phyloP scores from a whole-genome alignment of 352 stramenopile genomes.

The Chloridella minuta region DNA sequence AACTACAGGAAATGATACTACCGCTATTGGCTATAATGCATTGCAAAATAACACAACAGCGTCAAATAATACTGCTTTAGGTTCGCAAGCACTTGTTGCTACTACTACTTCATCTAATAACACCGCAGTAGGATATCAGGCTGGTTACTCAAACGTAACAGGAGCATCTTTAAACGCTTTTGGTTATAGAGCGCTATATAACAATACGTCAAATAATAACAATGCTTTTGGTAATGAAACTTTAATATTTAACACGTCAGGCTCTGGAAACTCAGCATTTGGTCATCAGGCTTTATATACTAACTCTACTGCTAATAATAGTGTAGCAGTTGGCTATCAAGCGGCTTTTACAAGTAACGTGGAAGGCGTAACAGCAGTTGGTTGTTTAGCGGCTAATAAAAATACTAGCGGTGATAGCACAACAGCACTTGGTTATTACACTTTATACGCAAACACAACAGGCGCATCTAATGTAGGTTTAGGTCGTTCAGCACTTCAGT shows the following conservation, averaged over 20 bases:
- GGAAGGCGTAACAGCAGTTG: not conserved
- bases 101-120: not conserved
- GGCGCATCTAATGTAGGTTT: not conserved
- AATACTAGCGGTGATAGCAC: not conserved
- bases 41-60: slow-evolving; percentile 7
- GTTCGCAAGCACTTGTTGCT: not conserved
- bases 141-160: not conserved
- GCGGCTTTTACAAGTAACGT: not conserved
- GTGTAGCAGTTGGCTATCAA: not conserved
- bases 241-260: not conserved
- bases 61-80: slow-evolving; percentile 1
- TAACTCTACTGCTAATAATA: slow-evolving; percentile 8
- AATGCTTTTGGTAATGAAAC: slow-evolving; percentile 3
- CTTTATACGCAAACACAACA: slow-evolving; percentile 7
- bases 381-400: not conserved
- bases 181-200: not conserved
- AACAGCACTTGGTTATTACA: not conserved
- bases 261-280: not conserved
- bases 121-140: not conserved
- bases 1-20: not conserved
- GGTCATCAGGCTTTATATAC: not conserved
- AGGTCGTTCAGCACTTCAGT: not conserved
- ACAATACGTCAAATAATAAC: not conserved
- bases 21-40: not conserved
- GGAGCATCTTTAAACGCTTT: not conserved